Percentiles rank a stretch among this genome's conserved stretches.
phyloP scores from a whole-genome alignment of 305 asterid species.

The Lippia alba region DNA sequence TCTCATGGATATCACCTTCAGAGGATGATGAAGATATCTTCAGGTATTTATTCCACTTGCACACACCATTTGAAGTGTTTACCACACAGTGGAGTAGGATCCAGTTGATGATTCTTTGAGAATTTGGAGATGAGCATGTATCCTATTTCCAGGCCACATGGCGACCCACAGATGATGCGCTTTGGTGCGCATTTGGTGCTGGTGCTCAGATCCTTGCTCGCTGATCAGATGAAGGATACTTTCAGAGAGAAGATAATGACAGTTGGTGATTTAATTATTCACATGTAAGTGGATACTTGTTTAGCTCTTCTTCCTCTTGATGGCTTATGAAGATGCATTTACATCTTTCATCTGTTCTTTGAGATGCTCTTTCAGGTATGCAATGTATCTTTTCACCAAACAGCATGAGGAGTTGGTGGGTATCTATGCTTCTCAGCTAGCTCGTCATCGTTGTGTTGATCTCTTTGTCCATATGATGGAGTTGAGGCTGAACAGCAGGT shows the following conservation, averaged over 20 bases:
- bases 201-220: conserved; percentile 85
- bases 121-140: conserved; percentile 21
- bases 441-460: conserved; percentile 93
- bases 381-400: conserved; percentile 87
- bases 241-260: conserved; percentile 89
- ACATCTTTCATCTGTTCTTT: conserved; percentile 16
- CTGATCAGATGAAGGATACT: conserved; percentile 81
- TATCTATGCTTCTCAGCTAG: conserved; percentile 95
- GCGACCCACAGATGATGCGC: conserved; percentile 99
- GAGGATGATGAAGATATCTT: conserved; percentile 67
- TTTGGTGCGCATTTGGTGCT: conserved; percentile 98
- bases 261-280: conserved; percentile 93
- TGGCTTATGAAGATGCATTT: conserved; percentile 29
- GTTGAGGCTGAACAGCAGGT: conserved; percentile 97
- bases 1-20: conserved; percentile 96
- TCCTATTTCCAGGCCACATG: conserved; percentile 83
- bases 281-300: conserved; percentile 68
- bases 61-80: conserved; percentile 28
- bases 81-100: neutral
- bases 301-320: conserved; percentile 24
- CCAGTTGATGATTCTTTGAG: conserved; percentile 8
- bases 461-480: conserved; percentile 99
- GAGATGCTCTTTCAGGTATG: conserved; percentile 68
- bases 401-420: conserved; percentile 98
- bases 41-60: conserved; percentile 55